phyloP scores from a whole-genome alignment of 2,329 filamentous ascomycete genomes.

The Ceratocystis eucalypticola region DNA sequence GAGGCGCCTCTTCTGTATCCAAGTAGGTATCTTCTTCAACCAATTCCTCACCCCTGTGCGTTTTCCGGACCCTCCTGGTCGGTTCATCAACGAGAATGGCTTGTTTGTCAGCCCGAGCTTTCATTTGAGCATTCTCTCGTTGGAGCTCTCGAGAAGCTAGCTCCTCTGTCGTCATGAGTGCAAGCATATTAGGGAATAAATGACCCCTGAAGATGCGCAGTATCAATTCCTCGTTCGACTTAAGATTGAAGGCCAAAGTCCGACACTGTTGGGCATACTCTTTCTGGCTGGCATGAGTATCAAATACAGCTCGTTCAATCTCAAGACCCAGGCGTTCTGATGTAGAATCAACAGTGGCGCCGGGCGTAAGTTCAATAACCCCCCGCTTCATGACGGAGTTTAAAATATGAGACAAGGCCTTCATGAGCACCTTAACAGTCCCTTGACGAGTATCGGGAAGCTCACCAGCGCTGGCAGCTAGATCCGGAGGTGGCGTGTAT shows the following conservation, averaged over 20 bases:
- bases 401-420: constrained; percentile 53
- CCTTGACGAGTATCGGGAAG: constrained; percentile 52
- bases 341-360: constrained; percentile 47
- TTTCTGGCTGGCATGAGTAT: constrained; percentile 39
- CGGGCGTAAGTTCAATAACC: constrained; percentile 48
- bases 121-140: constrained; percentile 60
- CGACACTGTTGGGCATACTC: constrained; percentile 53
- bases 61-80: constrained; percentile 66
- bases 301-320: constrained; percentile 59
- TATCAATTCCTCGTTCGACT: constrained; percentile 69
- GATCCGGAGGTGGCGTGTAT: constrained; percentile 39
- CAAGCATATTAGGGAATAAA: constrained; percentile 60
- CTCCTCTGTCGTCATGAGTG: constrained; percentile 79
- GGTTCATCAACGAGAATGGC: constrained; percentile 69
- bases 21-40: constrained; percentile 57
- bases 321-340: constrained; percentile 60
- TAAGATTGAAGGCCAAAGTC: constrained; percentile 71
- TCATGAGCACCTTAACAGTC: constrained; percentile 56
- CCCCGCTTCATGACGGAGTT: constrained; percentile 52
- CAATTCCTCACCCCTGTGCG: constrained; percentile 89
- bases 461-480: constrained; percentile 38
- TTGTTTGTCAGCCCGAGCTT: constrained; percentile 66
- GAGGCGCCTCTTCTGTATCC: constrained; percentile 23
- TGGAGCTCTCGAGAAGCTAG: constrained; percentile 87
- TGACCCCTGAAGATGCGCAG: constrained; percentile 59